Conservation (phyloP, 768 basidiomycete species). For the Coprinopsis strossmayeri region DNA sequence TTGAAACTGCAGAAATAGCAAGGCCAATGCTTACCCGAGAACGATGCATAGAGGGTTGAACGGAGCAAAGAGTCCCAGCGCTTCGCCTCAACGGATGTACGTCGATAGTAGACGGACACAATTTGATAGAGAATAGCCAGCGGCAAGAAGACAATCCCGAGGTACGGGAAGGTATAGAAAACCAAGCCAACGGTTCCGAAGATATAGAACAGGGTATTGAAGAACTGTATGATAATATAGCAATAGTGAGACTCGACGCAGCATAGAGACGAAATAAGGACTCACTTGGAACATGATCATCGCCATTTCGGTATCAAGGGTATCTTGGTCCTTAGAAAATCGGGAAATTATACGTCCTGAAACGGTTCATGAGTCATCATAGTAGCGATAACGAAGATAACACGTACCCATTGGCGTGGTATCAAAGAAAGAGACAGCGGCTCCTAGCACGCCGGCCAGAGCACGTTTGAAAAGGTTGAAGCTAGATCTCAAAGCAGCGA, state of each 20-base stretch:
- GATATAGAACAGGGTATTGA: slow-evolving; percentile 33
- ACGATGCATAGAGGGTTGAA: slow-evolving; percentile 49
- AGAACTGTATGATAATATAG: slow-evolving; percentile 23
- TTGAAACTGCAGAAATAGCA: too few relatives aligned
- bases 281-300: slow-evolving; percentile 41
- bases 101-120: slow-evolving; percentile 48
- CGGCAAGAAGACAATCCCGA: slow-evolving; percentile 57
- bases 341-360: slow-evolving; percentile 51
- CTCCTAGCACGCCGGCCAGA: slow-evolving; percentile 48
- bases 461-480: slow-evolving; percentile 50
- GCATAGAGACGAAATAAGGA: not conserved
- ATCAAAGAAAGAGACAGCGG: slow-evolving; percentile 65
- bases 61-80: slow-evolving; percentile 56
- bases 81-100: slow-evolving; percentile 56
- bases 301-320: slow-evolving; percentile 44
- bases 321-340: slow-evolving; percentile 58
- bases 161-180: slow-evolving; percentile 58
- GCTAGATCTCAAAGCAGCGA: slow-evolving; percentile 34
- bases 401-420: slow-evolving; percentile 56
- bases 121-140: slow-evolving; percentile 44
- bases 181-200: slow-evolving; percentile 51
- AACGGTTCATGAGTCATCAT: not conserved
- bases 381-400: slow-evolving; percentile 17
- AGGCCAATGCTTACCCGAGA: slow-evolving; percentile 35
- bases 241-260: not conserved